Evolutionary conservation across 768 basidiomycete species (phyloP).

Genomic region (Termitomyces sp.): DNA sequence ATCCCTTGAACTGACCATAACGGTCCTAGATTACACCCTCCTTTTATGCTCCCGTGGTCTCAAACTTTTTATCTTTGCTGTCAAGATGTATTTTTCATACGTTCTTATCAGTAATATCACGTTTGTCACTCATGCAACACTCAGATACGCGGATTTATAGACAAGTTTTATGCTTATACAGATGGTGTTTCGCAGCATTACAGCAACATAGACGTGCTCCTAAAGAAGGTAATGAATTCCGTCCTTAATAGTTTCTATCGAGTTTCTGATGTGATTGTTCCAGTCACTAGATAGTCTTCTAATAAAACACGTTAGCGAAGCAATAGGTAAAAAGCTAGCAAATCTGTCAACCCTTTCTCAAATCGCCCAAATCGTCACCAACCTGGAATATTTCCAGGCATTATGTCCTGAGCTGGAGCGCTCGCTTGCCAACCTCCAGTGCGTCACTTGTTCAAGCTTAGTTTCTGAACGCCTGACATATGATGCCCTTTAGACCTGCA

Average conservation of each 20-base stretch:
- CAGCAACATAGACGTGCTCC: conserved; percentile 83
- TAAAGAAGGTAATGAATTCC: conserved; percentile 63
- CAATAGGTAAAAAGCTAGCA: conserved; percentile 68
- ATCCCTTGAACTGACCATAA: neutral
- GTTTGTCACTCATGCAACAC: neutral
- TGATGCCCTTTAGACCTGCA: conserved; percentile 48
- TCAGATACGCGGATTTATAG: conserved; percentile 53
- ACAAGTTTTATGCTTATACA: conserved; percentile 94
- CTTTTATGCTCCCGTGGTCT: conserved; percentile 86
- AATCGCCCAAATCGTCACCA: conserved; percentile 88
- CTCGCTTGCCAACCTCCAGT: conserved; percentile 81
- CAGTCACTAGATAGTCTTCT: conserved; percentile 87
- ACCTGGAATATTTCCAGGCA: conserved; percentile 86
- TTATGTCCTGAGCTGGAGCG: conserved; percentile 82
- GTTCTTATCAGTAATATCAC: neutral
- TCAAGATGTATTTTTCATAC: conserved; percentile 56
- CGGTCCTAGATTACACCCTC: conserved; percentile 49
- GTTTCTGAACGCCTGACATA: neutral
- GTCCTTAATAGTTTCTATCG: neutral
- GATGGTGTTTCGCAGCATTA: conserved; percentile 93
- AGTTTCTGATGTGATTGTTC: neutral
- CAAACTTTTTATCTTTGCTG: conserved; percentile 94
- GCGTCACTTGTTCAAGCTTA: neutral
- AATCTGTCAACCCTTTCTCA: conserved; percentile 80
- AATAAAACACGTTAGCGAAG: conserved; percentile 66